Percentiles rank a stretch among this genome's conserved stretches.
Conservation (phyloP, 805 yeast genomes). For the Kurtzmaniella cleridarum region DNA sequence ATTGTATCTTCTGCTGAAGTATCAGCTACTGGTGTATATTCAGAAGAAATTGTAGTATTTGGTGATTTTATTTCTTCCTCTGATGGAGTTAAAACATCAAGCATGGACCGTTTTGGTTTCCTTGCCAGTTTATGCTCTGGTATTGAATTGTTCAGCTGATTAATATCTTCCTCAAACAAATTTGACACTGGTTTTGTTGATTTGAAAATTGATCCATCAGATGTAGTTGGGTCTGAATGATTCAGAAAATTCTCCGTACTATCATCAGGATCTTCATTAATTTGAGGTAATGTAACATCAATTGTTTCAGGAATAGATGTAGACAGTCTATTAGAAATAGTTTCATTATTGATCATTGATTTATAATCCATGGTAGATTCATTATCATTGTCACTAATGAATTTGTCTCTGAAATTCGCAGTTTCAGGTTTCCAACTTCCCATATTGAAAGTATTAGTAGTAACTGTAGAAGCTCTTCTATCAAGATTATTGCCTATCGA, state of each 20-base stretch:
- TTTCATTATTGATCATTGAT: constrained; percentile 14
- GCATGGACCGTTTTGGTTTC: neutral
- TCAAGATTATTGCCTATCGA: too few species aligned
- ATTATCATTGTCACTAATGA: constrained; percentile 40
- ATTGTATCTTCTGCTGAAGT: neutral
- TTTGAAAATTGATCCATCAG: constrained; percentile 2
- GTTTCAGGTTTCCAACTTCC: constrained; percentile 62
- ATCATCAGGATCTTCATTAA: constrained; percentile 24
- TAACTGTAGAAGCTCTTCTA: constrained; percentile 31
- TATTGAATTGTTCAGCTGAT: neutral
- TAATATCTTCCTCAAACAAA: constrained; percentile 1
- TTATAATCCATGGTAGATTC: constrained; percentile 26
- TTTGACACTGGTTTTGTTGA: constrained; percentile 7
- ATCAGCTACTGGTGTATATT: neutral
- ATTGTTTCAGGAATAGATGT: constrained; percentile 38
- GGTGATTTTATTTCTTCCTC: neutral
- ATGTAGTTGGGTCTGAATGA: constrained; percentile 6
- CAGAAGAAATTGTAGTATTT: neutral
- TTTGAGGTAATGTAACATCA: constrained; percentile 33
- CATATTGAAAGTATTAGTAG: constrained; percentile 33
- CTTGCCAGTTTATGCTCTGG: neutral
- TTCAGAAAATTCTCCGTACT: constrained; percentile 6
- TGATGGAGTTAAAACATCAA: neutral
- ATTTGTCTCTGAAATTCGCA: constrained; percentile 41
- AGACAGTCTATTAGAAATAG: constrained; percentile 18